Percentiles rank a stretch among this genome's conserved stretches.
Evolutionary conservation across 2,329 filamentous ascomycete genomes (phyloP).

Genomic region (Elsinoe perseae): DNA sequence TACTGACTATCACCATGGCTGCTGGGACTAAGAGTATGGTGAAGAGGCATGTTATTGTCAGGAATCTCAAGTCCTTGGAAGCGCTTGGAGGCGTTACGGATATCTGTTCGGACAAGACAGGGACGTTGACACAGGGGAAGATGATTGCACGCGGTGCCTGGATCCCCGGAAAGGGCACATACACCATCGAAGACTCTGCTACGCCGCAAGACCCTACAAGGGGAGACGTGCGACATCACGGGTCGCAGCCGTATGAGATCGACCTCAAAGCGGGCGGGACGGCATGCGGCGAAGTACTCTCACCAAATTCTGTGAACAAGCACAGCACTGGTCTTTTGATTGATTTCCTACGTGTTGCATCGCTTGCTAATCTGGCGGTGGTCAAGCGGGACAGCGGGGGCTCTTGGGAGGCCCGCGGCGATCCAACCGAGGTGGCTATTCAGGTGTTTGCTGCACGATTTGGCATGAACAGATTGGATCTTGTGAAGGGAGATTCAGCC

Average conservation of each 20-base stretch:
- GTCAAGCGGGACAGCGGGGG: constrained; percentile 48
- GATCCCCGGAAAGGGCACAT: constrained; percentile 54
- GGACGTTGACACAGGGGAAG: constrained; percentile 48
- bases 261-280: neutral
- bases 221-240: neutral
- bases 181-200: constrained; percentile 25
- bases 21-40: constrained; percentile 58
- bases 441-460: constrained; percentile 67
- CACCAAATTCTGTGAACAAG: neutral
- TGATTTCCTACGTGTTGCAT: constrained; percentile 53
- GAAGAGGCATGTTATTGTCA: constrained; percentile 56
- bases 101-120: constrained; percentile 64
- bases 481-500: constrained; percentile 43
- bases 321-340: neutral
- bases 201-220: neutral
- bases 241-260: neutral
- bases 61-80: constrained; percentile 57
- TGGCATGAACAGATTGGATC: constrained; percentile 48
- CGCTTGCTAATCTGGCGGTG: constrained; percentile 58
- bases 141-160: constrained; percentile 58
- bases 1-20: constrained; percentile 38
- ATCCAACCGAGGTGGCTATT: constrained; percentile 66
- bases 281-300: neutral
- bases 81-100: constrained; percentile 54
- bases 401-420: constrained; percentile 57